Percentiles rank a stretch among this genome's conserved stretches.
These are phyloP conservation scores for Boletus barrowsii DNA, from an alignment of 768 basidiomycete species.

Conservation along the genomic window DNA sequence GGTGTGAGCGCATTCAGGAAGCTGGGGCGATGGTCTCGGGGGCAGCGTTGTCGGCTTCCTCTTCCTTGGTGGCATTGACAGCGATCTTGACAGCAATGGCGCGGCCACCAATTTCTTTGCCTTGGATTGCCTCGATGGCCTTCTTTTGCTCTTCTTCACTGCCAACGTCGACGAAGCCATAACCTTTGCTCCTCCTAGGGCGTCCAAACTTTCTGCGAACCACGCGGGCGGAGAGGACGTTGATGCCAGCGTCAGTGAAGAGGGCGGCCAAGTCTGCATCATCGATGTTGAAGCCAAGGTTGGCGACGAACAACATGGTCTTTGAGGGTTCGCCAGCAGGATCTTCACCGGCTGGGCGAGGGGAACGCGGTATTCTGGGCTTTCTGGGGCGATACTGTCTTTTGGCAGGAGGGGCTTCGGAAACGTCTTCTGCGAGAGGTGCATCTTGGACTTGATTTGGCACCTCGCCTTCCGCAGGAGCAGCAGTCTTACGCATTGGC, in stretches of 20 bases:
- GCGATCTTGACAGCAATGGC: slow-evolving; percentile 93
- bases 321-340: slow-evolving; percentile 86
- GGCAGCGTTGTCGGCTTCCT: slow-evolving; percentile 42
- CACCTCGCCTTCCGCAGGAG: slow-evolving; percentile 33
- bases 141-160: slow-evolving; percentile 86
- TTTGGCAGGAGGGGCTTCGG: slow-evolving; percentile 33
- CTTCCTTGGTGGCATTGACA: slow-evolving; percentile 74
- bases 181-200: slow-evolving; percentile 90
- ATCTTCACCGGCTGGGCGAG: slow-evolving; percentile 76
- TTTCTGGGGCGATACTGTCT: slow-evolving; percentile 55
- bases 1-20: slow-evolving; percentile 17
- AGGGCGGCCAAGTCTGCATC: slow-evolving; percentile 76
- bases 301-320: slow-evolving; percentile 92
- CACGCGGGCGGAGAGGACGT: slow-evolving; percentile 82
- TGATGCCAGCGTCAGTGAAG: slow-evolving; percentile 85
- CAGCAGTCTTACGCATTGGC: slow-evolving; percentile 38
- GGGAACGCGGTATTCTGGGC: slow-evolving; percentile 52
- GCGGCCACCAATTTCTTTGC: slow-evolving; percentile 84
- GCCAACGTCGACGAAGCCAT: slow-evolving; percentile 96
- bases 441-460: slow-evolving; percentile 29
- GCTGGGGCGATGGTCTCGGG: slow-evolving; percentile 32
- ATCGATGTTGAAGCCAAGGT: slow-evolving; percentile 92
- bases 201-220: slow-evolving; percentile 82
- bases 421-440: slow-evolving; percentile 36
- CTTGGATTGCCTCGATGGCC: slow-evolving; percentile 82